These are phyloP conservation scores for Lactarius akahatsu DNA, from an alignment of 768 basidiomycete genomes.

Conservation along the genomic window DNA sequence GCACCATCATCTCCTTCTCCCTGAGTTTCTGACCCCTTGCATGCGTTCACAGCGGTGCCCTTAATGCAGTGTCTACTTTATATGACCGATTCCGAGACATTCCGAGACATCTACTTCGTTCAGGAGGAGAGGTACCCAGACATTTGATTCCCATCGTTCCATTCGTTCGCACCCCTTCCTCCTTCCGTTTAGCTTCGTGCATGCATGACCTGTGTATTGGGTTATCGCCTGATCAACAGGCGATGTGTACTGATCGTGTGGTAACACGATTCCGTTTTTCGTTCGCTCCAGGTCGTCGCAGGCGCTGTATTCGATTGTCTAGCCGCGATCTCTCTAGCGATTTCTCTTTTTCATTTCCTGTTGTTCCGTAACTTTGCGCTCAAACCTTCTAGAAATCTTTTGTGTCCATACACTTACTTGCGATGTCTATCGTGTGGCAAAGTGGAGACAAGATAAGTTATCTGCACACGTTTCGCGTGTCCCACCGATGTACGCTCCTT, in stretches of 20 bases:
- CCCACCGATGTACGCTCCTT: neutral
- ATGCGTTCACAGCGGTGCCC: neutral
- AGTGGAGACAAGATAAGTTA: slow-evolving; percentile 11
- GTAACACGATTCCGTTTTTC: neutral
- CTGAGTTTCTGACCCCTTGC: neutral
- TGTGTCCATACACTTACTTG: slow-evolving; percentile 5
- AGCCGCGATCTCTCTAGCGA: neutral
- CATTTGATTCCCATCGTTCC: slow-evolving; percentile 2
- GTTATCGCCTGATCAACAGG: neutral
- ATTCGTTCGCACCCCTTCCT: no score
- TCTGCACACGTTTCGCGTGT: slow-evolving; percentile 1
- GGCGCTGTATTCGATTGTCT: neutral
- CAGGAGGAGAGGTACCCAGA: neutral
- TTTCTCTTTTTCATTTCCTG: neutral
- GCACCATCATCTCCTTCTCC: slow-evolving; percentile 11
- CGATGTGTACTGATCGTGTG: neutral
- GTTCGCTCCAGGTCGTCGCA: neutral
- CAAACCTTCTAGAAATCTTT: neutral
- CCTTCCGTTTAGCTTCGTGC: neutral
- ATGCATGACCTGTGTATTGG: slow-evolving; percentile 5
- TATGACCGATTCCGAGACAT: neutral
- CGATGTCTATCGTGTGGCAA: slow-evolving; percentile 17
- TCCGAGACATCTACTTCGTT: neutral
- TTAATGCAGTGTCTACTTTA: neutral
- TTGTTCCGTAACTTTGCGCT: neutral